Base-by-base conservation (phyloP, 768 basidiomycete species). In the Melanogaster broomeanus region DNA sequence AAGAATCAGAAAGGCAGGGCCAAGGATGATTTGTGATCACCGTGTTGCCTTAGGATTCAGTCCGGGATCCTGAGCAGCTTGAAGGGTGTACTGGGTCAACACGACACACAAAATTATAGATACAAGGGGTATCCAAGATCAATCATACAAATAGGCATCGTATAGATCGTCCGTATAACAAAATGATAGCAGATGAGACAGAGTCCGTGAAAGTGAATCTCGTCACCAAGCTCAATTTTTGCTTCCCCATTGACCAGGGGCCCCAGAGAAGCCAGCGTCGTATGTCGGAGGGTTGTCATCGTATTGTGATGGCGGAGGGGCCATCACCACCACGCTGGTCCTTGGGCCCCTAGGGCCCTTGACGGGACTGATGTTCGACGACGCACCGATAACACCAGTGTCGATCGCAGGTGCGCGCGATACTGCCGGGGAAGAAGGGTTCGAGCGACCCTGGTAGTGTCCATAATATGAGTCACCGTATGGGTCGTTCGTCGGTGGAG, bases 231-330 rank as follows among this genome's bases (percentile, higher is more conserved):
- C 33, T 67, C 54, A 69, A 18, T 41, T 37, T 28, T 61, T 76
- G 59, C 75, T 76, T 43, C 78, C 78, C 84, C 84, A 85, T 46
- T 75, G 74, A 19, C 80, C 82, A 40, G 77, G 70, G 25, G 75
- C 59, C 49, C 73, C 73, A 19, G 80, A 70, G 22, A 72, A 62
- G 18, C 79, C 81, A 15, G 74, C 72, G 24, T 90, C 87, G 61
- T 90, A 90, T 45, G 69, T 74, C 25, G 88, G 88, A 13, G 88
- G 88, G 31, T 70, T 75, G 16, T 89, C 88, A 15, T 79, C 69
- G 42, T 75, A 71, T 27, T 46, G 48, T 28, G 42, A 16, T 13
- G 52, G 21, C 42, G 65, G 60, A 49, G 68, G 67, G 7, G 61
- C 49, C 57, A 61, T 62, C 10, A 61, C 48, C 5, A 56, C 55